phyloP scores from a whole-genome alignment of 176 grass and related monocot genomes.

The Carex parvula region DNA sequence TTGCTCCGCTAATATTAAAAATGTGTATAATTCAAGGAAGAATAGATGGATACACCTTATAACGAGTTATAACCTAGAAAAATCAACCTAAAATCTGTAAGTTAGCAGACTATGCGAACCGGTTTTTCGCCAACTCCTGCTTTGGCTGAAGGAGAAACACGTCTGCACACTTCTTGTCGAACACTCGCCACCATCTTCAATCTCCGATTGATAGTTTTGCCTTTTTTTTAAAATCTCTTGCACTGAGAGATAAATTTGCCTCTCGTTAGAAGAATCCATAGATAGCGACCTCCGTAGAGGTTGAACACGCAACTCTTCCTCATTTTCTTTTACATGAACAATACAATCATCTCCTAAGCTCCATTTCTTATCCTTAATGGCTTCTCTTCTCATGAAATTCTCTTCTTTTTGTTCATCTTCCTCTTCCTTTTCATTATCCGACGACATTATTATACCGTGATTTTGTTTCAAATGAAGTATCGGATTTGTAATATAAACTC shows the following conservation, averaged over 20 bases:
- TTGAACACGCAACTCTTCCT: neutral
- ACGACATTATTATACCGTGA: neutral
- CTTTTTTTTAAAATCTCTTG: slow-evolving; percentile 41
- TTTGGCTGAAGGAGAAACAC: slow-evolving; percentile 22
- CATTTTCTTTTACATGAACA: slow-evolving; percentile 20
- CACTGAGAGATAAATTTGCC: slow-evolving; percentile 52
- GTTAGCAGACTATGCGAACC: neutral
- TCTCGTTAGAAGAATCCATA: slow-evolving; percentile 58
- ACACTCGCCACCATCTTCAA: slow-evolving; percentile 18
- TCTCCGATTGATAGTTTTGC: neutral
- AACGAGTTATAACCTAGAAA: neutral
- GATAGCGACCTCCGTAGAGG: slow-evolving; percentile 66
- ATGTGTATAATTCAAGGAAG: neutral
- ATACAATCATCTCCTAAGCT: slow-evolving; percentile 46
- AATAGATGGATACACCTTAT: neutral
- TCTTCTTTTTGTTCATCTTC: neutral
- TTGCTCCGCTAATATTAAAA: neutral
- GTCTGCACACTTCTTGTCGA: neutral
- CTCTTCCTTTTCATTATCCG: neutral
- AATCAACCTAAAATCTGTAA: neutral
- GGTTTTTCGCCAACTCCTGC: slow-evolving; percentile 19
- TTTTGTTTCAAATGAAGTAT: neutral
- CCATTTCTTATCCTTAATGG: neutral
- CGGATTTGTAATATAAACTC: slow-evolving; percentile 31
- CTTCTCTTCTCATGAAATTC: slow-evolving; percentile 8